Evolutionary conservation across 139 green algal genomes (phyloP), one percentile per base, ranked within the genome.

Genomic region (Zygnema circumcarinatum): DNA sequence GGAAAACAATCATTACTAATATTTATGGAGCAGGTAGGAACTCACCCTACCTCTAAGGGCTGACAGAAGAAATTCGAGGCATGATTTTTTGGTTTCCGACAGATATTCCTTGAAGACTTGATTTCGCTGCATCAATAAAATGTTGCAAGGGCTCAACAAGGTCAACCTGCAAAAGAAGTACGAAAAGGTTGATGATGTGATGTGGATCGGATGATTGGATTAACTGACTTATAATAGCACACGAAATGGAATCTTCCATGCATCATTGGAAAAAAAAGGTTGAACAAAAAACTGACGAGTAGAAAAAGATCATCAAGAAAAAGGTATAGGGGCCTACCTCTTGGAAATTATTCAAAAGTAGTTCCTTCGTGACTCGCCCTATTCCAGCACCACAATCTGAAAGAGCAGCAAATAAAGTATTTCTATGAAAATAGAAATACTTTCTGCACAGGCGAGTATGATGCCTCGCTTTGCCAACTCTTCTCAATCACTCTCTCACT

Each of bases 341-440:
- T 67, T 95, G 35, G 87, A 98, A 99, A 69, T 93, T 81, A 39
- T 96, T 92, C 76, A 98, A 91, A 83, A 99, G 92, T 54, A 99
- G 92, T 84, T 97, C 85, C 87, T 96, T 88, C 0, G 92, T 94
- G 0, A 99, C 95, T 1, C 96, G 92, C 1, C 96, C 96, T 33
- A 99, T 94, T 16, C 96, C 96, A 3, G 96, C 96, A 2, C 96
- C 96, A 85, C 96, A 98, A 82, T 99, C 96, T 89, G 85, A 7
- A 52, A n/a, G n/a, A n/a, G n/a, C n/a, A n/a, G n/a, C n/a, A n/a
- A n/a, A n/a, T 3, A 78, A 7, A 78, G 16, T 16, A 20, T 2
- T 72, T 62, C 16, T 16, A 62, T 25, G 16, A 62, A 16, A 62
- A 62, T 25, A 62, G 16, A 62, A 25, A 16, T 62, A 16, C 7